These are phyloP conservation scores for Saccharomycopsis fodiens DNA, from an alignment of 805 yeast genomes.

Conservation along the genomic window DNA sequence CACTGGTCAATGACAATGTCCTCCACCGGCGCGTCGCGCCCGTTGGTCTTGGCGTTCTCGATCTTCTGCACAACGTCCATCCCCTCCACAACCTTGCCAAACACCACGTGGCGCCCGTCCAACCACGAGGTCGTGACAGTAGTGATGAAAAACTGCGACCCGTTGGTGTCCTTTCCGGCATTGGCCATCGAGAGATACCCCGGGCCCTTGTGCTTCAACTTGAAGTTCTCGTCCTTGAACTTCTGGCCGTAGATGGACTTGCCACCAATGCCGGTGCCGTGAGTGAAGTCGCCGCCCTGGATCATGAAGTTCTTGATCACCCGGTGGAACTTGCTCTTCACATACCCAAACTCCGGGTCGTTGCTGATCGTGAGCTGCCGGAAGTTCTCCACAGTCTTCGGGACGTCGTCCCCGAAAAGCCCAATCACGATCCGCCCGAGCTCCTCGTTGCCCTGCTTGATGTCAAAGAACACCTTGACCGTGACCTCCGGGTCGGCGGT, in stretches of 20 bases:
- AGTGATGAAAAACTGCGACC: conserved; percentile 93
- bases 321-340: conserved; percentile 61
- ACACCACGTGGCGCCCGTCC: conserved; percentile 91
- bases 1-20: conserved; percentile 57
- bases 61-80: conserved; percentile 71
- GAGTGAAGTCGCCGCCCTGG: conserved; percentile 76
- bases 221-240: conserved; percentile 64
- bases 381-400: conserved; percentile 86
- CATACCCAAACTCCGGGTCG: conserved; percentile 58
- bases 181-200: conserved; percentile 74
- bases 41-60: conserved; percentile 62
- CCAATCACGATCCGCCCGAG: conserved; percentile 85
- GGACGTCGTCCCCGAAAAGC: conserved; percentile 77
- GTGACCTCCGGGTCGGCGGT: conserved; percentile 36
- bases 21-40: conserved; percentile 65
- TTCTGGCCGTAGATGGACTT: conserved; percentile 63
- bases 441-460: conserved; percentile 66
- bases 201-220: conserved; percentile 58
- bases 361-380: conserved; percentile 71
- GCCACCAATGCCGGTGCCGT: conserved; percentile 66
- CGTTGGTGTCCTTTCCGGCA: conserved; percentile 75
- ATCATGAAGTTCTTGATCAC: conserved; percentile 67
- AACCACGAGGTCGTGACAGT: conserved; percentile 89
- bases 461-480: conserved; percentile 77
- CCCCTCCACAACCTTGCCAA: conserved; percentile 90